Base-by-base conservation (phyloP, 1,284 basidiomycete species). In the Vanrija sp. region DNA sequence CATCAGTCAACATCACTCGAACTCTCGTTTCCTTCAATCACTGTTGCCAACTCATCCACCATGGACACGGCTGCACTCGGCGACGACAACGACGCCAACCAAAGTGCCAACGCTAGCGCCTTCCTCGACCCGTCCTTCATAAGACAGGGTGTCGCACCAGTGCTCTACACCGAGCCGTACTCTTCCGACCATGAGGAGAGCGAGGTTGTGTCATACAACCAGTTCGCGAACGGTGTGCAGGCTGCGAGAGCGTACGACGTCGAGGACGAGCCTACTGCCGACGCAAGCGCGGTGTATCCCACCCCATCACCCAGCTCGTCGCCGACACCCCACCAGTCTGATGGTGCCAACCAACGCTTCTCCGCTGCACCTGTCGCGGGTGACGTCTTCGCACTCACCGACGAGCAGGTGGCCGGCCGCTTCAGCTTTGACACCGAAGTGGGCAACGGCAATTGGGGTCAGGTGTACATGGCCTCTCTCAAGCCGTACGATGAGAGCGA, bases 391-490 rank as follows among this genome's bases (percentile, higher is more conserved):
- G 52, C 53, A 10, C 51, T 78, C 15, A 61, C 68, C 5, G 74
- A 77, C 54, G 51, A 69, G 12, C 66, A 73, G 54, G 63, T 78
- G 3, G 47, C 51, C 3, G 62, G 68, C 12, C 56, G 68, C 16
- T 74, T 73, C 59, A 49, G 52, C 8, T 77, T 78, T 49, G 53
- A 61, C 9, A 40, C 63, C 12, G 71, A 75, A 55, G 67, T 77
- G 14, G 76, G 76, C 9, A 72, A 68, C 42, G 75, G 75, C 9
- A 77, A 77, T 55, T 77, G 75, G 76, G 76, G 76, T 1, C 63
- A 63, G 43, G 75, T 77, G 6, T 78, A 71, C 72, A 54, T 65
- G 25, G 67, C 65, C 52, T 64, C 65, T 40, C 69, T 67, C 3
- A 43, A 51, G n/a, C 15, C 40, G 18, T 39, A 10, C 42, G 15